These are phyloP conservation scores for Avena eriantha DNA, from an alignment of 176 grass and related monocot genomes.

Conservation along the genomic window DNA sequence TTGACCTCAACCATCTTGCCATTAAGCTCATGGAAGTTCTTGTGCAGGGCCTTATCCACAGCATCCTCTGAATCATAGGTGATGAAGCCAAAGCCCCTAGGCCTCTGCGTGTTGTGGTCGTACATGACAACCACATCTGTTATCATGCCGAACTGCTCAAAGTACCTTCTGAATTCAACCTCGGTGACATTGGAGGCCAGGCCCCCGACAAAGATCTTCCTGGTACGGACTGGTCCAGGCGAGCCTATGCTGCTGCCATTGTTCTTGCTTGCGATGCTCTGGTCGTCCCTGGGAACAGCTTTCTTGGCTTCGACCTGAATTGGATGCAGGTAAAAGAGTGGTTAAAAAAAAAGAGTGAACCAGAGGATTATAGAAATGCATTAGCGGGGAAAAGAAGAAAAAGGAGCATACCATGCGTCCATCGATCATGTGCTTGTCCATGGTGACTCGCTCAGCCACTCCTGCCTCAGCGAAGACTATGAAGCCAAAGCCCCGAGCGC, in stretches of 20 bases:
- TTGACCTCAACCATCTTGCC: conserved; percentile 99
- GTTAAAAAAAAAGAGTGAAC: neutral
- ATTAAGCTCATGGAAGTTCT: conserved; percentile 92
- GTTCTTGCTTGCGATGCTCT: conserved; percentile 73
- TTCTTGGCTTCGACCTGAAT: conserved; percentile 93
- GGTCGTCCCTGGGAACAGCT: conserved; percentile 89
- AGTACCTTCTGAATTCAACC: conserved; percentile 88
- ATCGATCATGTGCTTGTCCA: conserved; percentile 96
- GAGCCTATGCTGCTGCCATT: conserved; percentile 67
- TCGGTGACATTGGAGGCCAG: conserved; percentile 85
- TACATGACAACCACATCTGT: conserved; percentile 98
- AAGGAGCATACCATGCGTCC: conserved; percentile 81
- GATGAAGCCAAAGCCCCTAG: conserved; percentile 97
- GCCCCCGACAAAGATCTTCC: conserved; percentile 96
- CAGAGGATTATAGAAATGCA: neutral
- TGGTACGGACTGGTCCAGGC: conserved; percentile 72
- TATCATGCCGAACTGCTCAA: conserved; percentile 89
- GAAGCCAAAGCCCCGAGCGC: conserved; percentile 92
- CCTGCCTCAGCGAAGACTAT: conserved; percentile 72
- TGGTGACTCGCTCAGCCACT: conserved; percentile 74
- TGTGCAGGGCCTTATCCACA: conserved; percentile 79
- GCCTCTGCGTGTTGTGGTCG: conserved; percentile 91
- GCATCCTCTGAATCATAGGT: conserved; percentile 93
- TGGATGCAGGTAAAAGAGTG: neutral
- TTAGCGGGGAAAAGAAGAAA: neutral